phyloP scores from a whole-genome alignment of 1,284 basidiomycete species.

The Naganishia liquefaciens region DNA sequence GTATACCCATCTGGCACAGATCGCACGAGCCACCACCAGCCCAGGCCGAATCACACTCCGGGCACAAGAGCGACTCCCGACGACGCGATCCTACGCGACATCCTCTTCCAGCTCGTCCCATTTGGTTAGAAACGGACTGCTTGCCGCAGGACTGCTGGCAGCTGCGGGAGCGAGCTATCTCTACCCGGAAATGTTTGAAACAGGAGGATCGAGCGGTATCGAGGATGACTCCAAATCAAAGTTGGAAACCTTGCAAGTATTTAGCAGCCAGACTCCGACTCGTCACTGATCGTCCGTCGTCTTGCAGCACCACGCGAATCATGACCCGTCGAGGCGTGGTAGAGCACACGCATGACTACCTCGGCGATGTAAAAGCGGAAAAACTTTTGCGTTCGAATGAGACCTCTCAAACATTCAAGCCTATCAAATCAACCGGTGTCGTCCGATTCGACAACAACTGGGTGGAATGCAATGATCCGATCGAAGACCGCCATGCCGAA shows the following conservation, averaged over 20 bases:
- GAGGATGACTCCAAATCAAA: constrained; percentile 11
- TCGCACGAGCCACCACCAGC: constrained; percentile 6
- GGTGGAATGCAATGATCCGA: constrained; percentile 80
- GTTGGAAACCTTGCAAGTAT: constrained; percentile 27
- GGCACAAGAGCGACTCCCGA: not conserved
- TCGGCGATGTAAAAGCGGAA: constrained; percentile 5
- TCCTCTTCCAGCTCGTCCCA: constrained; percentile 7
- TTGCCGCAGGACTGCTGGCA: constrained; percentile 26
- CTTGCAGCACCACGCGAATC: constrained; percentile 28
- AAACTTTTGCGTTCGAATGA: constrained; percentile 21
- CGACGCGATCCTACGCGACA: constrained; percentile 22
- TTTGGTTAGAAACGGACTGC: constrained; percentile 26
- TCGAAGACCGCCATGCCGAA: constrained; percentile 80
- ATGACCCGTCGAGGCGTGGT: constrained; percentile 30
- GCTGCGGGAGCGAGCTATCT: constrained; percentile 31
- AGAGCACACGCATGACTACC: constrained; percentile 30
- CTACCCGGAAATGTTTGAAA: constrained; percentile 28
- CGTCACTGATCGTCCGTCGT: not conserved
- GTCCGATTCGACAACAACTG: constrained; percentile 70
- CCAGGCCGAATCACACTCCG: not conserved
- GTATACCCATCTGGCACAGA: constrained; percentile 9
- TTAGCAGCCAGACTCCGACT: not conserved
- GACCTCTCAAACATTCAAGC: constrained; percentile 20
- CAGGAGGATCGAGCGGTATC: not conserved
- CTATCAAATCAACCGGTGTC: constrained; percentile 45